Evolutionary conservation across 2,329 filamentous ascomycete species (phyloP).

Genomic region (Colletotrichum costaricense): DNA sequence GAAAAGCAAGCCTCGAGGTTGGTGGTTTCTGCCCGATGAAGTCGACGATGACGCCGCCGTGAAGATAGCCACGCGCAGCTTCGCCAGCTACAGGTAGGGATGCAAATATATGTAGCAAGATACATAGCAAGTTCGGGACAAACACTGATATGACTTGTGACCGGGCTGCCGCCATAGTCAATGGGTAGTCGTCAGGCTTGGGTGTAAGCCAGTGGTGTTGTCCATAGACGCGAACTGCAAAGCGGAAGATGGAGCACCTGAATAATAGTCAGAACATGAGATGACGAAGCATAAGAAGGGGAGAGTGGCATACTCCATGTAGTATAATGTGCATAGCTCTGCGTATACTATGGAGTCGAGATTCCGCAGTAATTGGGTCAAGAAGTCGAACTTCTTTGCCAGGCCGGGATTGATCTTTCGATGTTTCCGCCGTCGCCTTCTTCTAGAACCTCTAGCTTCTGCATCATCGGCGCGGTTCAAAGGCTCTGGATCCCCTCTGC

Average conservation of each 20-base stretch:
- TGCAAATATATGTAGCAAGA: constrained; percentile 69
- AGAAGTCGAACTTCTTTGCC: constrained; percentile 69
- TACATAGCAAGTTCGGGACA: constrained; percentile 69
- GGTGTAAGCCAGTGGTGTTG: constrained; percentile 75
- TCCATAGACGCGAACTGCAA: constrained; percentile 67
- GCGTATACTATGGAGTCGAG: constrained; percentile 73
- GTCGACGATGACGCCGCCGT: constrained; percentile 75
- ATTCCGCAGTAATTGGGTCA: constrained; percentile 69
- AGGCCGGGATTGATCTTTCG: constrained; percentile 55
- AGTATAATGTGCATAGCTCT: constrained; percentile 74
- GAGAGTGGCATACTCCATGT: constrained; percentile 71
- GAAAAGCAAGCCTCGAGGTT: constrained; percentile 64
- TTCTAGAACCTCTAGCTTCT: constrained; percentile 39
- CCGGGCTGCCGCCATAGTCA: constrained; percentile 66
- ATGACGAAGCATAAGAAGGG: neutral
- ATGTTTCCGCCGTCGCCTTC: constrained; percentile 49
- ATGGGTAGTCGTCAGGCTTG: constrained; percentile 66
- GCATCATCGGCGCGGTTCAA: constrained; percentile 25
- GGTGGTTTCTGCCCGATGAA: constrained; percentile 75
- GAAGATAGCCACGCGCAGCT: constrained; percentile 72
- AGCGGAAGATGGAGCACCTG: constrained; percentile 74
- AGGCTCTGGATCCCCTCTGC: constrained; percentile 22
- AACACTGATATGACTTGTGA: constrained; percentile 69
- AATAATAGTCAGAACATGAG: constrained; percentile 34
- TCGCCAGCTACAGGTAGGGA: constrained; percentile 68